Conservation (phyloP, 768 basidiomycete genomes). For the Leccinum broughii region DNA sequence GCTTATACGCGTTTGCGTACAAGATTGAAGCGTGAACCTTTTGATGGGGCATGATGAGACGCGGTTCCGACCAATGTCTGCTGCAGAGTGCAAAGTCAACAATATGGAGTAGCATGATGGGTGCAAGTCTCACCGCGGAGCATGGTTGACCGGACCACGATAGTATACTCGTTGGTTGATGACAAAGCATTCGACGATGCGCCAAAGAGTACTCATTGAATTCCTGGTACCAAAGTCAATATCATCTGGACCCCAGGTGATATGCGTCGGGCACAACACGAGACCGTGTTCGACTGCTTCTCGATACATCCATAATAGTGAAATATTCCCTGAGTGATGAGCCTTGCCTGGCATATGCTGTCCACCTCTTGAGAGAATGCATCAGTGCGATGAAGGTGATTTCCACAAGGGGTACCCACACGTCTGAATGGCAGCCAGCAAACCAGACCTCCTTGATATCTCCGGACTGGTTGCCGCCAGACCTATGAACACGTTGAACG, state of each 20-base stretch:
- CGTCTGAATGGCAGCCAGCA: conserved; percentile 18
- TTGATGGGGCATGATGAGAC: conserved; percentile 9
- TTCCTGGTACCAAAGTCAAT: conserved; percentile 14
- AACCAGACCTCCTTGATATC: conserved; percentile 37
- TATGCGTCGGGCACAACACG: conserved; percentile 16
- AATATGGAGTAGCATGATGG: not conserved
- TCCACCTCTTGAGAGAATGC: conserved; percentile 8
- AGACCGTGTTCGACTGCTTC: not conserved
- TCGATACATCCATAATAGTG: not conserved
- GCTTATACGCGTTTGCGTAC: not conserved
- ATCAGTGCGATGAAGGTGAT: not conserved
- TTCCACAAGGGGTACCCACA: conserved; percentile 12
- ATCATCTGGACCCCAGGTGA: conserved; percentile 18
- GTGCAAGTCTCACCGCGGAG: conserved; percentile 8
- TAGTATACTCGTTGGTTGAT: conserved; percentile 14
- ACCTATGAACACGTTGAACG: not conserved
- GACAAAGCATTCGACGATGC: conserved; percentile 6
- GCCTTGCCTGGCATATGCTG: conserved; percentile 8
- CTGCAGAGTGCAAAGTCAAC: not conserved
- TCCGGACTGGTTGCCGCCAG: not conserved
- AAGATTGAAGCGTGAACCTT: not conserved
- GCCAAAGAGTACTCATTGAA: conserved; percentile 14
- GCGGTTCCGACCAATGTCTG: conserved; percentile 9
- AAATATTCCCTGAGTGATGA: not conserved
- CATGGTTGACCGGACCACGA: not conserved